phyloP scores from a whole-genome alignment of 2,329 filamentous ascomycete species.

The Xylaria polymorpha region DNA sequence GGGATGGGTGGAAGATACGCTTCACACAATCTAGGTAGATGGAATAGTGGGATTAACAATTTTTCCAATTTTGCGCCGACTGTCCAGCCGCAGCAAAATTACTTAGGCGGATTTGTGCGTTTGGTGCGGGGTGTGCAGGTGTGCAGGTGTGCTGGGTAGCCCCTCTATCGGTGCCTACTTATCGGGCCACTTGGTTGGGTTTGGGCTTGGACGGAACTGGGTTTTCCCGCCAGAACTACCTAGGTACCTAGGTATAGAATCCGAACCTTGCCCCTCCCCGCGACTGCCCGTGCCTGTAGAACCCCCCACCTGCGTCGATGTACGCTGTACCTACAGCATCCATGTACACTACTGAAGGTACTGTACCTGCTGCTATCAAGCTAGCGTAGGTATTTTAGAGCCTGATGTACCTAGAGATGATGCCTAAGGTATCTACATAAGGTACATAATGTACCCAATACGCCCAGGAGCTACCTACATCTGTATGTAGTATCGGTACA shows the following conservation, averaged over 20 bases:
- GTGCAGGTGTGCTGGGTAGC: too few relatives aligned
- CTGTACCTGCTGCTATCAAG: neutral
- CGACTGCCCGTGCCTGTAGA: neutral
- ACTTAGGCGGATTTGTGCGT: slow-evolving; percentile 35
- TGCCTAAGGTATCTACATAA: too few relatives aligned
- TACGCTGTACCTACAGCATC: neutral
- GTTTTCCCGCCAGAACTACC: slow-evolving; percentile 28
- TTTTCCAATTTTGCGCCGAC: slow-evolving; percentile 7
- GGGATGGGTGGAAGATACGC: slow-evolving; percentile 20
- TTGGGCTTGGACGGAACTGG: slow-evolving; percentile 28
- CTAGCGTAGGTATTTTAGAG: neutral
- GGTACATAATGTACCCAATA: too few relatives aligned
- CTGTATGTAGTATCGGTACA: neutral
- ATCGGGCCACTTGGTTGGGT: slow-evolving; percentile 25
- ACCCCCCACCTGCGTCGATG: slow-evolving; percentile 10
- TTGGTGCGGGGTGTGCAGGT: slow-evolving; percentile 35
- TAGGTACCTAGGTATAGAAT: neutral
- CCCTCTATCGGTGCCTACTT: slow-evolving; percentile 25
- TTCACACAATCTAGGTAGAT: slow-evolving; percentile 34
- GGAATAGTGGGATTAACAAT: slow-evolving; percentile 26
- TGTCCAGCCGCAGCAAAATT: slow-evolving; percentile 30
- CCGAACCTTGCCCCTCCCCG: neutral
- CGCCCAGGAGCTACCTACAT: too few relatives aligned
- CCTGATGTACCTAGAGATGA: too few relatives aligned
- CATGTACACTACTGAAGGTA: too few relatives aligned